Percentiles rank a stretch among this genome's conserved stretches.
These are phyloP conservation scores for Gloeostereum incarnatum DNA, from an alignment of 768 basidiomycete species.

Conservation along the genomic window DNA sequence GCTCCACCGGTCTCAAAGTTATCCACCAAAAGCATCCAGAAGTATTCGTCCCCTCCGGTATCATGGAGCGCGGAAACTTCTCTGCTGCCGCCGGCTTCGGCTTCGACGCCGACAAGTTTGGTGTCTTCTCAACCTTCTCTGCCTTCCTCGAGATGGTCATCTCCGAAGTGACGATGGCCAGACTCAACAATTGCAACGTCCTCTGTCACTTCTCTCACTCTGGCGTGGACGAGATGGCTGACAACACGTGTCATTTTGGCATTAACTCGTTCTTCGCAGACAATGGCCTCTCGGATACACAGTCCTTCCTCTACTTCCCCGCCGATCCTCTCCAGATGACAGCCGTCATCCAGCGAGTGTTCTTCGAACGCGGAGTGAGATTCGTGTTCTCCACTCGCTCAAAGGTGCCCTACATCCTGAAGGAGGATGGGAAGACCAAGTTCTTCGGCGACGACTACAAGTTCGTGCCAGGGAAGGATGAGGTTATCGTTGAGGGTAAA, in stretches of 20 bases:
- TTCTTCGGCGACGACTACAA: slow-evolving; percentile 65
- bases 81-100: slow-evolving; percentile 84
- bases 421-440: slow-evolving; percentile 57
- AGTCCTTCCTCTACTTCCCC: slow-evolving; percentile 82
- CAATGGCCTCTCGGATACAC: slow-evolving; percentile 74
- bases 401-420: slow-evolving; percentile 82
- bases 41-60: slow-evolving; percentile 77
- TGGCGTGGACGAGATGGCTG: slow-evolving; percentile 63
- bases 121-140: slow-evolving; percentile 86
- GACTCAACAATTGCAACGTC: slow-evolving; percentile 82
- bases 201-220: slow-evolving; percentile 80
- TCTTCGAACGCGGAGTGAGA: slow-evolving; percentile 76
- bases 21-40: slow-evolving; percentile 90
- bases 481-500: slow-evolving; percentile 66
- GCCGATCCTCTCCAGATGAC: slow-evolving; percentile 78
- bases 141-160: slow-evolving; percentile 90
- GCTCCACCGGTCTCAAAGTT: slow-evolving; percentile 80
- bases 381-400: slow-evolving; percentile 87
- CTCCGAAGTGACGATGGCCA: slow-evolving; percentile 89
- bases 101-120: slow-evolving; percentile 72
- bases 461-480: slow-evolving; percentile 82
- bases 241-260: slow-evolving; percentile 57
- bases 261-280: slow-evolving; percentile 85
- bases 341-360: slow-evolving; percentile 65
- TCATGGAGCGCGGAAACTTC: slow-evolving; percentile 83